A percentile compares a stretch with the other conserved stretches of the same genome.
Evolutionary conservation across 108 stramenopile genomes (phyloP).

Genomic region (Thalassiosira profunda): DNA sequence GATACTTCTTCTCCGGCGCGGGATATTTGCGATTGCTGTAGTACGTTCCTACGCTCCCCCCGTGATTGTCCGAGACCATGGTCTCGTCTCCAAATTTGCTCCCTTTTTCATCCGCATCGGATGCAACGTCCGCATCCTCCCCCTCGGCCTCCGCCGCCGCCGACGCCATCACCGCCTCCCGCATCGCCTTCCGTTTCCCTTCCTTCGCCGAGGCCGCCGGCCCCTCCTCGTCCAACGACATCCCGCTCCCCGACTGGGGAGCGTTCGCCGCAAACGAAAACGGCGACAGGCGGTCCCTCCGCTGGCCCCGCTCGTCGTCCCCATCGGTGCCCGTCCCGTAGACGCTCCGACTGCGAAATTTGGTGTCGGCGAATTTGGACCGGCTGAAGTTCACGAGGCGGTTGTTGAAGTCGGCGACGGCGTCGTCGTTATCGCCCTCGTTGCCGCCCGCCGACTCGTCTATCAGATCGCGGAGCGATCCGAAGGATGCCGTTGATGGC

Average conservation of each 20-base stretch:
- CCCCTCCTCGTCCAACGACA: not conserved
- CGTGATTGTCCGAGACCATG: no score
- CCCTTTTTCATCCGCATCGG: not conserved
- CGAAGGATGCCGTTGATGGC: not conserved
- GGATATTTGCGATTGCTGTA: not conserved
- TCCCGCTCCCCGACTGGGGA: not conserved
- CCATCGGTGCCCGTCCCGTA: not conserved
- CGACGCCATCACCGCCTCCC: not conserved
- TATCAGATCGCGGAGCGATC: slow-evolving; percentile 21
- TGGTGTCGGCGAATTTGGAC: slow-evolving; percentile 11
- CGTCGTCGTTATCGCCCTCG: not conserved
- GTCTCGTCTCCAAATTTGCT: not conserved
- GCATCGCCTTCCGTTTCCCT: not conserved
- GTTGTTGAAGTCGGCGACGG: slow-evolving; percentile 1
- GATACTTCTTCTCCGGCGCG: not conserved
- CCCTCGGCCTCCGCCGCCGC: not conserved
- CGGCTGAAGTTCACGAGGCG: slow-evolving; percentile 6
- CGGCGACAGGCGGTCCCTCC: slow-evolving; percentile 20
- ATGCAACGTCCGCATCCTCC: no score
- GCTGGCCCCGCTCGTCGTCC: slow-evolving; percentile 15
- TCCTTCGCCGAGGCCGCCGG: no score
- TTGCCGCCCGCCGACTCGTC: not conserved
- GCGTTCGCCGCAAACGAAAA: slow-evolving; percentile 15
- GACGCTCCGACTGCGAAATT: not conserved
- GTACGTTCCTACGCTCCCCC: no score